These are phyloP conservation scores for Trichoderma parareesei DNA, from an alignment of 495 filamentous ascomycete genomes.

Conservation along the genomic window DNA sequence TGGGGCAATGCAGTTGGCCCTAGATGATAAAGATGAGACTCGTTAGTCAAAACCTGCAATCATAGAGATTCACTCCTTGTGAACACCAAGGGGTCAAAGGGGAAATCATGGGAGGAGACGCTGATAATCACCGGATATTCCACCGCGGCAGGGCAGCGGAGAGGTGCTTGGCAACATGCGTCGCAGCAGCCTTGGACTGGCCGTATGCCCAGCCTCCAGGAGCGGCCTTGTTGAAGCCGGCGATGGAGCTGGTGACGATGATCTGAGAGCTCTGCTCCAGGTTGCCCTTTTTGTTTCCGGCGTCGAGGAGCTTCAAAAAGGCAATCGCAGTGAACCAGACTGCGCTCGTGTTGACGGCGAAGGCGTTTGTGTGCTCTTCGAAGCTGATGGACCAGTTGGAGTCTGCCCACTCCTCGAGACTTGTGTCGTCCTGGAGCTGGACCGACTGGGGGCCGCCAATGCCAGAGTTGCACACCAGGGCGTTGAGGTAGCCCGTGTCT, in stretches of 20 bases:
- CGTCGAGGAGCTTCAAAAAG: slow-evolving; percentile 54
- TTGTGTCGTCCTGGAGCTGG: slow-evolving; percentile 22
- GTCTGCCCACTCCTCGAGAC: slow-evolving; percentile 45
- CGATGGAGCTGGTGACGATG: slow-evolving; percentile 56
- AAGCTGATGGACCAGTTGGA: slow-evolving; percentile 42
- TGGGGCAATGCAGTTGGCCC: slow-evolving; percentile 57
- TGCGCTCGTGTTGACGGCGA: slow-evolving; percentile 51
- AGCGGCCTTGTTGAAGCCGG: slow-evolving; percentile 45
- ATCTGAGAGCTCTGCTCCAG: slow-evolving; percentile 51
- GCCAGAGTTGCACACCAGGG: slow-evolving; percentile 62
- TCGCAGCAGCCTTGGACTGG: slow-evolving; percentile 54
- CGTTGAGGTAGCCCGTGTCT: slow-evolving; percentile 52
- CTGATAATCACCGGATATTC: slow-evolving; percentile 40
- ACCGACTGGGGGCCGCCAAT: slow-evolving; percentile 45
- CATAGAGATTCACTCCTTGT: not conserved
- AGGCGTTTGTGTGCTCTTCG: slow-evolving; percentile 50
- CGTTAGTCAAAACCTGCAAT: not conserved
- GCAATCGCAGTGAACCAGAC: slow-evolving; percentile 57
- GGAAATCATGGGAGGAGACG: not conserved
- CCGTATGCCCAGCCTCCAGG: slow-evolving; percentile 54
- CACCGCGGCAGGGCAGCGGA: slow-evolving; percentile 45
- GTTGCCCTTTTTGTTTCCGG: slow-evolving; percentile 49
- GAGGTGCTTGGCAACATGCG: slow-evolving; percentile 56
- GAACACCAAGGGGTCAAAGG: slow-evolving; percentile 29
- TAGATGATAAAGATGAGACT: slow-evolving; percentile 13